Conservation (phyloP, 2,329 filamentous ascomycete genomes). For the Aureobasidium sp. region DNA sequence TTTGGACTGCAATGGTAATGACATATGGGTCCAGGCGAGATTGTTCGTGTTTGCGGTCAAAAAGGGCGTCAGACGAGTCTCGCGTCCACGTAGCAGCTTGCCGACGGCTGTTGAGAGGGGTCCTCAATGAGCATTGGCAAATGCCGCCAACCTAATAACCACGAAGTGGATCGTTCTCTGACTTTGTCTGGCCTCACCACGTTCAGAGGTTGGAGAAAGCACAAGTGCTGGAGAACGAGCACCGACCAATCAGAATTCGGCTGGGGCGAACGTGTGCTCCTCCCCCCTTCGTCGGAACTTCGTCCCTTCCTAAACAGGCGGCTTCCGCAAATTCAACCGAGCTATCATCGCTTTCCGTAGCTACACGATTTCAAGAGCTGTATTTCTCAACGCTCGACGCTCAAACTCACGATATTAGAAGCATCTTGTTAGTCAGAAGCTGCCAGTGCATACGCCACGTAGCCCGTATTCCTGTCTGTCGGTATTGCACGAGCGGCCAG, state of each 20-base stretch:
- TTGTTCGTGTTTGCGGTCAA: not conserved
- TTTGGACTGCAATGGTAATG: not conserved
- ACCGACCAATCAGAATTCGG: not conserved
- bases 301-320: not conserved
- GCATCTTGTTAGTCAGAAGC: not conserved
- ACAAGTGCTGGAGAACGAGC: not conserved
- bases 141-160: slow-evolving; percentile 6
- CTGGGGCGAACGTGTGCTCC: not conserved
- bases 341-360: not conserved
- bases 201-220: slow-evolving; percentile 8
- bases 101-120: slow-evolving; percentile 10
- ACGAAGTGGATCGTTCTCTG: slow-evolving; percentile 8
- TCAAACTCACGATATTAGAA: not conserved
- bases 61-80: slow-evolving; percentile 8
- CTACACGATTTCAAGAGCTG: not conserved
- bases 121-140: slow-evolving; percentile 9
- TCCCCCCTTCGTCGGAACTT: not conserved
- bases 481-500: not conserved
- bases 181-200: not conserved
- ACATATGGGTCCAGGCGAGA: slow-evolving; percentile 2
- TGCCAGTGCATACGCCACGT: slow-evolving; percentile 1
- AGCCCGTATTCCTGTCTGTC: not conserved
- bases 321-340: not conserved
- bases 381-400: not conserved
- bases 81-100: slow-evolving; percentile 7